phyloP scores from a whole-genome alignment of 129 eudicot species.

The Tagetes erecta region DNA sequence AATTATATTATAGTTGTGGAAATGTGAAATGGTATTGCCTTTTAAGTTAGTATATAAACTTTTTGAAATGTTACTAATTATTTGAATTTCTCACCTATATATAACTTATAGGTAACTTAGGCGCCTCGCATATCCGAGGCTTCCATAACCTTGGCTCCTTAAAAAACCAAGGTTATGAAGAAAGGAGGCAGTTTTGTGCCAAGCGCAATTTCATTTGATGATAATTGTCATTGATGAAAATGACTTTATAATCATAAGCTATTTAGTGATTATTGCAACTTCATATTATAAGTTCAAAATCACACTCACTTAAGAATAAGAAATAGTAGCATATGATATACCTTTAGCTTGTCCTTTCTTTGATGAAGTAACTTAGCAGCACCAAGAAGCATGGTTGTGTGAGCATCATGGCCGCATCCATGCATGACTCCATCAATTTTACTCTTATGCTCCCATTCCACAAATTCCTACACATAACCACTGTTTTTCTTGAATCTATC shows the following conservation, averaged over 20 bases:
- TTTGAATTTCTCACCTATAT: neutral
- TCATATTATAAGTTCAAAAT: neutral
- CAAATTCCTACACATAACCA: conserved; percentile 55
- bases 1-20: no score
- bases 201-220: no score
- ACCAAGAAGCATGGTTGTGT: conserved; percentile 89
- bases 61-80: neutral
- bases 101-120: neutral
- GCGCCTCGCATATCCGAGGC: neutral
- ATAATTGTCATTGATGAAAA: no score
- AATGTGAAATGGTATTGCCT: no score
- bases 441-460: conserved; percentile 94
- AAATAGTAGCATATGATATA: conserved; percentile 13
- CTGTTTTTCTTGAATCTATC: no score
- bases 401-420: conserved; percentile 97
- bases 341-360: conserved; percentile 69
- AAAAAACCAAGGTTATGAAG: neutral
- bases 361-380: conserved; percentile 87
- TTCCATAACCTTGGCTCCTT: neutral
- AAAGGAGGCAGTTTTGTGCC: no score
- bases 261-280: neutral
- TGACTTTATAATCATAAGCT: neutral
- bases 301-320: neutral
- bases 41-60: no score
- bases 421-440: conserved; percentile 82